Conservation (phyloP, 83 land plant species). For the Thuja plicata region DNA sequence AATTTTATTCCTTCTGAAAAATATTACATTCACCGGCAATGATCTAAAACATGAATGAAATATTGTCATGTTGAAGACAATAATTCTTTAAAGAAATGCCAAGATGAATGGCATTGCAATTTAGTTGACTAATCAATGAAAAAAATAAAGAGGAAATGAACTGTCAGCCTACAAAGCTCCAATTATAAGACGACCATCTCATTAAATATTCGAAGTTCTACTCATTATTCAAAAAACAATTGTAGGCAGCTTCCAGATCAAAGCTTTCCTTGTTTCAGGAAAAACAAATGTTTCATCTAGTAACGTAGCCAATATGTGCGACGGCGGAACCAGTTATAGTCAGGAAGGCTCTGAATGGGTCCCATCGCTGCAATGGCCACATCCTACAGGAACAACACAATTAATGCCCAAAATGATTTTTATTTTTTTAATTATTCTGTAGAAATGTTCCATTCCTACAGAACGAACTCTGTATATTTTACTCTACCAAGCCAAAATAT, state of each 20-base stretch:
- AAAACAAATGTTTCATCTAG: slow-evolving; percentile 17
- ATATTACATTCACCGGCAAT: not conserved
- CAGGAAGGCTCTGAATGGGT: slow-evolving; percentile 73
- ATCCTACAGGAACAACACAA: slow-evolving; percentile 46
- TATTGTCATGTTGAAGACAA: not conserved
- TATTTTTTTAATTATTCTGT: not conserved
- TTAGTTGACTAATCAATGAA: not conserved
- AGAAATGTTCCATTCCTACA: not conserved
- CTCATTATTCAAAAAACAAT: not conserved
- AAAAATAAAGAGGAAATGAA: not conserved
- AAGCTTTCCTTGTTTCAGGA: not conserved
- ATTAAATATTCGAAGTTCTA: not conserved
- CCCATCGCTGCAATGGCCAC: slow-evolving; percentile 87
- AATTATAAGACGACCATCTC: not conserved
- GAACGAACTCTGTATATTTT: not conserved
- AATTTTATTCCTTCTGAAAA: not conserved
- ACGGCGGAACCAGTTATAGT: slow-evolving; percentile 93
- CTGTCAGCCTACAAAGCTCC: not conserved
- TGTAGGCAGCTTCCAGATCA: not conserved
- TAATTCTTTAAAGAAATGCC: not conserved
- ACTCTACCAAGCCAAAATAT: not conserved
- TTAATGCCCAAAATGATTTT: not conserved
- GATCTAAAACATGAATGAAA: not conserved
- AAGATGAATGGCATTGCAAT: not conserved
- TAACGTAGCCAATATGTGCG: slow-evolving; percentile 79